A percentile compares a stretch with the other conserved stretches of the same genome.
Evolutionary conservation across 768 basidiomycete species (phyloP).

Genomic region (Candolleomyces eurysporus): DNA sequence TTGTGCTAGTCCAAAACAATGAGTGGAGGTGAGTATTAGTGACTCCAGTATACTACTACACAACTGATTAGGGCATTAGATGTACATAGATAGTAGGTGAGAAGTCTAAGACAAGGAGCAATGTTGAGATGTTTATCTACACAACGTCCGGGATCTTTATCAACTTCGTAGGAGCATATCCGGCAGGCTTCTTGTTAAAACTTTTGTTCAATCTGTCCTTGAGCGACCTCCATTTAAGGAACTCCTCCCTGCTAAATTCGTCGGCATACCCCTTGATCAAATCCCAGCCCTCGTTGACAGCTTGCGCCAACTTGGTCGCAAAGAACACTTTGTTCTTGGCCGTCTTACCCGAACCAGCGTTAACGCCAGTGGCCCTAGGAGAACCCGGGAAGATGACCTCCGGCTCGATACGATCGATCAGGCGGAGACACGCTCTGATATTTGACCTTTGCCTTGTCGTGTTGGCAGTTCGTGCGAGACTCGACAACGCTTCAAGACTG

Average conservation of each 20-base stretch:
- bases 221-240: slow-evolving; percentile 4
- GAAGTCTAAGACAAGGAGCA: no score
- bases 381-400: slow-evolving; percentile 12
- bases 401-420: slow-evolving; percentile 48
- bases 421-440: slow-evolving; percentile 60
- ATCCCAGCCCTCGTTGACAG: neutral
- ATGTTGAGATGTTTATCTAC: no score
- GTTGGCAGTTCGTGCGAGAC: slow-evolving; percentile 57
- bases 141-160: neutral
- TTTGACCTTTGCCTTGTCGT: slow-evolving; percentile 47
- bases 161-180: slow-evolving; percentile 5
- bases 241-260: slow-evolving; percentile 1
- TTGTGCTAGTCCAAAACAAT: no score
- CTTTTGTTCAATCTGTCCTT: neutral
- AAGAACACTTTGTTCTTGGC: slow-evolving; percentile 7
- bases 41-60: no score
- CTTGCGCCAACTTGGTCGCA: slow-evolving; percentile 6
- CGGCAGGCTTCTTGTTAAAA: neutral
- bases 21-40: no score
- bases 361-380: neutral
- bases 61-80: no score
- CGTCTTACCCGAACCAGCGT: neutral
- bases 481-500: slow-evolving; percentile 53
- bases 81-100: no score
- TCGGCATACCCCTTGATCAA: slow-evolving; percentile 1